A percentile compares a stretch with the other conserved stretches of the same genome.
Conservation (phyloP, 371 early-diverging fungal genomes). For the Apophysomyces elegans region DNA sequence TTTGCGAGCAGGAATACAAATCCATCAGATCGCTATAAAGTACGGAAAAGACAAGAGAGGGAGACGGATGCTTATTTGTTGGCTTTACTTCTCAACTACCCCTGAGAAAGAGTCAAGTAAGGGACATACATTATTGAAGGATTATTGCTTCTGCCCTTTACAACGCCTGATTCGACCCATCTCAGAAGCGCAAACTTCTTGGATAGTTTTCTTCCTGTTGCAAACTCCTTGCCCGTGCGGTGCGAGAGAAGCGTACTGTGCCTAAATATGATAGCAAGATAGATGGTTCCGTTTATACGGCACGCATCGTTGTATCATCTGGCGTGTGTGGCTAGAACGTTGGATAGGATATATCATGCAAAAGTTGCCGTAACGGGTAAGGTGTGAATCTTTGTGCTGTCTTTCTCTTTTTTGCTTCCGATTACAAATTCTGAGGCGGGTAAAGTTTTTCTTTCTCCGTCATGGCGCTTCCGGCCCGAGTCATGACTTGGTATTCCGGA, state of each 20-base stretch:
- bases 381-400: too few species aligned
- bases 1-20: background rate
- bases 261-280: too few species aligned
- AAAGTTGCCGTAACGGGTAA: too few species aligned
- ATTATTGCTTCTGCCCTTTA: background rate
- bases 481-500: background rate
- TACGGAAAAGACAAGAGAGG: background rate
- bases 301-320: too few species aligned
- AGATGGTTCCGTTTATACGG: too few species aligned
- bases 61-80: background rate
- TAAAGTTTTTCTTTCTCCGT: background rate
- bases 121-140: slow-evolving; percentile 9
- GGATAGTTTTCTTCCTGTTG: background rate
- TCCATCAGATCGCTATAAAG: background rate
- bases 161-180: background rate
- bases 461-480: background rate
- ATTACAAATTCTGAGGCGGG: too few species aligned
- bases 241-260: too few species aligned
- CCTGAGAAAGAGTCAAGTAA: slow-evolving; percentile 3
- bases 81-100: slow-evolving; percentile 6
- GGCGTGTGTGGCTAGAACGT: too few species aligned
- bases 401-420: too few species aligned
- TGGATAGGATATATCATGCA: too few species aligned
- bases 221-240: too few species aligned
- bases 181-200: background rate